Evolutionary conservation across 139 green algal genomes (phyloP).

Genomic region (Medakamo hakoo): DNA sequence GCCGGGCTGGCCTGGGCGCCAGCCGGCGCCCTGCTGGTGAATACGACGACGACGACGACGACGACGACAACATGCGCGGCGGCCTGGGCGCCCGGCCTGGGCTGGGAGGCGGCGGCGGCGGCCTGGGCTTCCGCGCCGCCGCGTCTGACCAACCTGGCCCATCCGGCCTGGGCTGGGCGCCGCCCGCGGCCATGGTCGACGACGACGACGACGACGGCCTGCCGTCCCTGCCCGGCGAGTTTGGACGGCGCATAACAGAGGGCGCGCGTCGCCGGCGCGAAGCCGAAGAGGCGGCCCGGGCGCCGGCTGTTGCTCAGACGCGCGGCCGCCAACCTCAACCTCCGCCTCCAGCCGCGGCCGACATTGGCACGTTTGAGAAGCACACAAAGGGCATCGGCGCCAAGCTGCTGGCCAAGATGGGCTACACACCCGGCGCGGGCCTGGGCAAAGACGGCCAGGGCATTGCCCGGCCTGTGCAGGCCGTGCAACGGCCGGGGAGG

Average conservation of each 20-base stretch:
- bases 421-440: constrained; percentile 60
- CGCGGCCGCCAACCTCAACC: background rate
- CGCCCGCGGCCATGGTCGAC: constrained; percentile 1
- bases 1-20: too few species aligned
- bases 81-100: too few species aligned
- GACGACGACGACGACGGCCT: constrained; percentile 32
- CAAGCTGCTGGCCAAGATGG: constrained; percentile 94
- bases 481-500: background rate
- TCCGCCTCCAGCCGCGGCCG: background rate
- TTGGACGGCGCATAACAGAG: constrained; percentile 43
- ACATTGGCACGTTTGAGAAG: constrained; percentile 68
- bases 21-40: too few species aligned
- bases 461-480: background rate
- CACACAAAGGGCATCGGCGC: constrained; percentile 86
- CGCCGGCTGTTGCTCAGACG: background rate
- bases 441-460: constrained; percentile 26
- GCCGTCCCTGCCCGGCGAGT: constrained; percentile 60
- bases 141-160: background rate
- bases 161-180: background rate
- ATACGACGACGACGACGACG: too few species aligned
- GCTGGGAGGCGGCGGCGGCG: background rate
- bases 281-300: constrained; percentile 14
- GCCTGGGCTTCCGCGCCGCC: background rate
- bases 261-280: constrained; percentile 18
- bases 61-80: too few species aligned